These are phyloP conservation scores for Penicillium lividum DNA, from an alignment of 495 filamentous ascomycete genomes.

Conservation along the genomic window DNA sequence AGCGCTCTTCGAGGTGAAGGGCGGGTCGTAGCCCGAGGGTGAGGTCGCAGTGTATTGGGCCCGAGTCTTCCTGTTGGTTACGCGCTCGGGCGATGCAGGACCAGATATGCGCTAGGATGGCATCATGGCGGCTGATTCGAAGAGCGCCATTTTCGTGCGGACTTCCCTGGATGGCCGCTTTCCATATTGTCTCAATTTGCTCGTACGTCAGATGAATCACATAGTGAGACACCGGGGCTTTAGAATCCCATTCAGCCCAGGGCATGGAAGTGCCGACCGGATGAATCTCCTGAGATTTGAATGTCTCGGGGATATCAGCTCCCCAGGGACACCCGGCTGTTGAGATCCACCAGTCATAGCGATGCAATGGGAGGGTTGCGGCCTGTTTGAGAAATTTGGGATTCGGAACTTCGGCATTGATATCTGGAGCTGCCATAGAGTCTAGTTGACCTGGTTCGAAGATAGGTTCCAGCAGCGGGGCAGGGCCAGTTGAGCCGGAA, in stretches of 20 bases:
- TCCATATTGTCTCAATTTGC: constrained; percentile 20
- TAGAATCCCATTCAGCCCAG: constrained; percentile 29
- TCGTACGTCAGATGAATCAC: constrained; percentile 25
- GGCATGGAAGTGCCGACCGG: constrained; percentile 26
- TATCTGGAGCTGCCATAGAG: constrained; percentile 29
- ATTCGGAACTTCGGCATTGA: constrained; percentile 27
- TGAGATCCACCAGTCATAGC: constrained; percentile 37
- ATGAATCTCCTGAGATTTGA: constrained; percentile 12
- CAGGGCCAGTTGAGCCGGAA: background rate
- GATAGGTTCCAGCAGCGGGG: constrained; percentile 16
- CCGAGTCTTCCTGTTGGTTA: constrained; percentile 15
- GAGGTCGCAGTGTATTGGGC: constrained; percentile 27
- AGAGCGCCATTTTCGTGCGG: background rate
- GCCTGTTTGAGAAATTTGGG: constrained; percentile 15
- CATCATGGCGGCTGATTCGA: constrained; percentile 34
- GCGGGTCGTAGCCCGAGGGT: constrained; percentile 20
- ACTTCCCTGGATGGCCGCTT: constrained; percentile 5
- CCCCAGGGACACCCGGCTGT: constrained; percentile 14
- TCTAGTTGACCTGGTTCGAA: constrained; percentile 36
- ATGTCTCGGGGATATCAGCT: constrained; percentile 17
- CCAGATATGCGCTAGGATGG: constrained; percentile 37
- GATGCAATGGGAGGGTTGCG: constrained; percentile 26
- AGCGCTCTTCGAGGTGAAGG: constrained; percentile 21
- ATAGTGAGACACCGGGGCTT: constrained; percentile 23
- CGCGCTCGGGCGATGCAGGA: constrained; percentile 30